These are phyloP conservation scores for Paramarasmius palmivorus DNA, from an alignment of 1,284 basidiomycete genomes.

Conservation along the genomic window DNA sequence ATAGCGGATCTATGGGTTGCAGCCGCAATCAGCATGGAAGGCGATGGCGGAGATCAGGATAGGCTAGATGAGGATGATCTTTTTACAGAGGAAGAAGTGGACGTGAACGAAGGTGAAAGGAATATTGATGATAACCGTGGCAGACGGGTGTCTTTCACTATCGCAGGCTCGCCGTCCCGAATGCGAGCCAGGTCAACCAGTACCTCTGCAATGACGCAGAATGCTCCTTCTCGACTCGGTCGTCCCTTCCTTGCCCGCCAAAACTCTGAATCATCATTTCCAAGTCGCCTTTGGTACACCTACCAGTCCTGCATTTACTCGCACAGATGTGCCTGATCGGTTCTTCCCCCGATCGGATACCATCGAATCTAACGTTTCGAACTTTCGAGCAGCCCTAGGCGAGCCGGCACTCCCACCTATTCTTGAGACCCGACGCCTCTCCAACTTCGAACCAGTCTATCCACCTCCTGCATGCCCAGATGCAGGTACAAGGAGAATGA, in stretches of 20 bases:
- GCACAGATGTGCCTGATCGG: constrained; percentile 32
- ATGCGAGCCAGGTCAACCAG: too few relatives aligned
- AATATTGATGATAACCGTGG: constrained; percentile 23
- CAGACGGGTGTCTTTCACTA: background rate
- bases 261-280: background rate
- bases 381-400: background rate
- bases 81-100: constrained; percentile 40
- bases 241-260: background rate
- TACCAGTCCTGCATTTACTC: background rate
- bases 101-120: constrained; percentile 32
- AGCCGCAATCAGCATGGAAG: constrained; percentile 83
- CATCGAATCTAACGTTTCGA: constrained; percentile 33
- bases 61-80: constrained; percentile 58
- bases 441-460: constrained; percentile 21
- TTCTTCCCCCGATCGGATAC: constrained; percentile 42
- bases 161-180: too few relatives aligned
- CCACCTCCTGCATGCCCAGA: too few relatives aligned
- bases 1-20: constrained; percentile 94
- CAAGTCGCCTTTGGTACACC: background rate
- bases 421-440: constrained; percentile 39
- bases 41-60: too few relatives aligned
- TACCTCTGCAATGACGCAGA: too few relatives aligned
- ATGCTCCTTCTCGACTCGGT: too few relatives aligned
- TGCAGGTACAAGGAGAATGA: too few relatives aligned
- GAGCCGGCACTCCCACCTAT: constrained; percentile 46